Conservation (phyloP, 495 filamentous ascomycete genomes). For the Aspergillus carlsbadensis region DNA sequence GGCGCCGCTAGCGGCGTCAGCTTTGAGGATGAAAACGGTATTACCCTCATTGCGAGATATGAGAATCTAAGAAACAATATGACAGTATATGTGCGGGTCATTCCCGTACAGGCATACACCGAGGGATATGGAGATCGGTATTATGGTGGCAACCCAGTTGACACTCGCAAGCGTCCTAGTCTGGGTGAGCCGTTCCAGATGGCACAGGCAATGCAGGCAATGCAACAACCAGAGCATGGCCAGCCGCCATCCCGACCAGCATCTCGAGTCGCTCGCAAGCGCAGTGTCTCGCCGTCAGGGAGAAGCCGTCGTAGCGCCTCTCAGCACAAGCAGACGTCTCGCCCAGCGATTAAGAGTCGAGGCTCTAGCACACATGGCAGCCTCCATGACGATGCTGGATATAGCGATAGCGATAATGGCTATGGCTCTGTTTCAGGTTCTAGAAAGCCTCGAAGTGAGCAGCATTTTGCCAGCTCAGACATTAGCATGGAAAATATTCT, state of each 20-base stretch:
- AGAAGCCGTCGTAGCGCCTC: constrained; percentile 79
- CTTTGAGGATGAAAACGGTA: constrained; percentile 85
- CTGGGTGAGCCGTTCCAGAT: constrained; percentile 58
- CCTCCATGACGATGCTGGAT: constrained; percentile 66
- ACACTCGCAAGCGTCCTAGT: constrained; percentile 47
- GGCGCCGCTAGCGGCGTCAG: constrained; percentile 72
- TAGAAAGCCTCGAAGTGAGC: constrained; percentile 71
- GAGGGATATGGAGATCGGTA: constrained; percentile 37
- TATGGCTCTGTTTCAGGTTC: constrained; percentile 68
- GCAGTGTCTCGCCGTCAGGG: constrained; percentile 81
- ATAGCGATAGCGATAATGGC: constrained; percentile 79
- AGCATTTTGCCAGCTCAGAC: constrained; percentile 85
- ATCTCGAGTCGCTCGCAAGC: constrained; percentile 66
- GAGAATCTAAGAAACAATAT: constrained; percentile 90
- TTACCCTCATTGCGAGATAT: constrained; percentile 88
- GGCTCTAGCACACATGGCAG: constrained; percentile 65
- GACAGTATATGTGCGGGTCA: constrained; percentile 85
- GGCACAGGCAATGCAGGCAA: constrained; percentile 47
- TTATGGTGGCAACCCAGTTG: constrained; percentile 39
- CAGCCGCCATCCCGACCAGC: constrained; percentile 63
- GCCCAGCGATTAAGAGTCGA: constrained; percentile 65
- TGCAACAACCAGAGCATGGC: constrained; percentile 50
- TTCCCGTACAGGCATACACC: constrained; percentile 54
- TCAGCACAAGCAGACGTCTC: constrained; percentile 67
- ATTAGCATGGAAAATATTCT: constrained; percentile 98